Conservation (phyloP, 805 yeast genomes). For the Yamadazyma kitorensis region DNA sequence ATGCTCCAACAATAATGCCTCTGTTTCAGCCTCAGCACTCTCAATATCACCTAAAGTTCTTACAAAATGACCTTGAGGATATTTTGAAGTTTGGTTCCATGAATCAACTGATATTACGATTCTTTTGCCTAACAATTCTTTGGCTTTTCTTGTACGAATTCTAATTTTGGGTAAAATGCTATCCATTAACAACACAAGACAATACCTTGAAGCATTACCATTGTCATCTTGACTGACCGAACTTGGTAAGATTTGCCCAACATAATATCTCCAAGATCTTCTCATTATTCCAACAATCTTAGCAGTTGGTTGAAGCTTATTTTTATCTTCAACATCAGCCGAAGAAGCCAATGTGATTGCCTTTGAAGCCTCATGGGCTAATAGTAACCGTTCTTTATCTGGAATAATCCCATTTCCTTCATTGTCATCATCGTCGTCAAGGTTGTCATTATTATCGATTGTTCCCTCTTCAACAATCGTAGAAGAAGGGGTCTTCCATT, state of each 20-base stretch:
- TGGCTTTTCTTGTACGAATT: conserved; percentile 83
- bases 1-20: conserved; percentile 88
- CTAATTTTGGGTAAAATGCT: conserved; percentile 81
- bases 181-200: conserved; percentile 88
- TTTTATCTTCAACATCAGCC: conserved; percentile 27
- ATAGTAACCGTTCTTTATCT: conserved; percentile 66
- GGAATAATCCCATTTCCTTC: conserved; percentile 38
- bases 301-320: conserved; percentile 84
- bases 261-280: conserved; percentile 95
- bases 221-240: conserved; percentile 55
- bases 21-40: conserved; percentile 92
- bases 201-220: conserved; percentile 69
- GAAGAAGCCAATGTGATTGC: conserved; percentile 51
- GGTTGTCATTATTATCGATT: conserved; percentile 57
- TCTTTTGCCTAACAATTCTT: conserved; percentile 80
- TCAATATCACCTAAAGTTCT: conserved; percentile 87
- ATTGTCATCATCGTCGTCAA: conserved; percentile 53
- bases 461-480: conserved; percentile 74
- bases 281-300: conserved; percentile 82
- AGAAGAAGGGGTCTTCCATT: conserved; percentile 86
- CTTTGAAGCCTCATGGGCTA: conserved; percentile 72
- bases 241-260: conserved; percentile 84
- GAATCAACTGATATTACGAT: conserved; percentile 89
- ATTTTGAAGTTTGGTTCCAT: conserved; percentile 82
- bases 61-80: conserved; percentile 91